phyloP scores from a whole-genome alignment of 768 basidiomycete genomes.

The Tulasnella sp. region DNA sequence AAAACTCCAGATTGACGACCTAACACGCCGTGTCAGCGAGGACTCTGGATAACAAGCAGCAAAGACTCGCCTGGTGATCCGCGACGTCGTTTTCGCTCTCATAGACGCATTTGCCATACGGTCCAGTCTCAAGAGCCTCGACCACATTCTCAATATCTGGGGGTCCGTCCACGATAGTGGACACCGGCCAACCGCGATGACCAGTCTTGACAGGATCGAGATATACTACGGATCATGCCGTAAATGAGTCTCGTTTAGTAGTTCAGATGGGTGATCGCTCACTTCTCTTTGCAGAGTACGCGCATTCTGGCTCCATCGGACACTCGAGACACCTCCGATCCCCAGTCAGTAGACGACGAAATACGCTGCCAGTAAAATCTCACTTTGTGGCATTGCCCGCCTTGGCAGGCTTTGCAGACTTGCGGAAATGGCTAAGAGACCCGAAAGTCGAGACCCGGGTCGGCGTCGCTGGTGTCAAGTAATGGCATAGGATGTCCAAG shows the following conservation, averaged over 20 bases:
- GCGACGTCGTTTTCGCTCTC: constrained; percentile 77
- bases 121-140: constrained; percentile 51
- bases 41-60: neutral
- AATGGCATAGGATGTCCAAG: constrained; percentile 71
- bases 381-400: constrained; percentile 47
- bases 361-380: neutral
- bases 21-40: constrained; percentile 19
- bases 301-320: constrained; percentile 53
- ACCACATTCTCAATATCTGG: constrained; percentile 82
- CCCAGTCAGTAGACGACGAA: neutral
- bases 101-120: constrained; percentile 77
- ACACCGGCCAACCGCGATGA: constrained; percentile 49
- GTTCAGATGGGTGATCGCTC: constrained; percentile 19
- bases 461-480: constrained; percentile 54
- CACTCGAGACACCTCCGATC: constrained; percentile 56
- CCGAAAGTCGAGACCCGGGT: constrained; percentile 74
- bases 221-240: constrained; percentile 59
- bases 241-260: neutral
- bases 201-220: constrained; percentile 56
- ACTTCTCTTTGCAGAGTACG: constrained; percentile 84
- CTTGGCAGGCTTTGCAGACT: constrained; percentile 50
- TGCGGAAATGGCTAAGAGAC: constrained; percentile 70
- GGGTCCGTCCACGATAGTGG: constrained; percentile 59
- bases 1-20: constrained; percentile 82
- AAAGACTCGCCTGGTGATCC: constrained; percentile 53